Percentiles rank a stretch among this genome's conserved stretches.
phyloP scores from a whole-genome alignment of 169 alveolate species.

The Plasmodium vivax region DNA sequence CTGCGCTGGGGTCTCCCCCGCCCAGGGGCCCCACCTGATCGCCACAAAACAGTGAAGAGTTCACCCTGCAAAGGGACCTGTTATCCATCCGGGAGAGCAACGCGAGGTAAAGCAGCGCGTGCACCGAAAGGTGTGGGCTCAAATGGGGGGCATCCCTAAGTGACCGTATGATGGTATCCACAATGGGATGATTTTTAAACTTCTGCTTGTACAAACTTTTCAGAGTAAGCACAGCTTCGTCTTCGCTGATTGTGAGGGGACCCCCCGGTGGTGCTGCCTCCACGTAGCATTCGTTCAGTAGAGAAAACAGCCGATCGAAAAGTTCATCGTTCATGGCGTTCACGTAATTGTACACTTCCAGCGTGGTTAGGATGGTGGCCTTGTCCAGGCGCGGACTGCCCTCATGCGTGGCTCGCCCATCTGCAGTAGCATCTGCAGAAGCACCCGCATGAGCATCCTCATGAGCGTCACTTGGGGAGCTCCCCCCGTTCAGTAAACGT shows the following conservation, averaged over 20 bases:
- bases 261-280: background rate
- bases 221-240: conserved; percentile 19
- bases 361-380: conserved; percentile 11
- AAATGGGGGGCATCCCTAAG: conserved; percentile 3
- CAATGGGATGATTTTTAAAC: conserved; percentile 32
- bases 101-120: conserved; percentile 18
- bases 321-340: conserved; percentile 47
- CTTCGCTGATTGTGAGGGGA: conserved; percentile 13
- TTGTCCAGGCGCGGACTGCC: background rate
- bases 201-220: conserved; percentile 32
- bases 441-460: background rate
- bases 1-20: background rate
- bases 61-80: background rate
- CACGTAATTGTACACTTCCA: conserved; percentile 31
- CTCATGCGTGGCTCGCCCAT: background rate
- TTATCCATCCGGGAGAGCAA: conserved; percentile 22
- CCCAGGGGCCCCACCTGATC: background rate
- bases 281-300: conserved; percentile 17
- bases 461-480: background rate
- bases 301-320: conserved; percentile 14
- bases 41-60: background rate
- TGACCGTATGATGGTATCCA: conserved; percentile 18
- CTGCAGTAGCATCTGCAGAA: background rate
- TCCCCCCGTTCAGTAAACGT: background rate
- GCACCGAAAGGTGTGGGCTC: conserved; percentile 15